A percentile compares a stretch with the other conserved stretches of the same genome.
Evolutionary conservation across 2,329 filamentous ascomycete species (phyloP).

Genomic region (Trichoderma harzianum): DNA sequence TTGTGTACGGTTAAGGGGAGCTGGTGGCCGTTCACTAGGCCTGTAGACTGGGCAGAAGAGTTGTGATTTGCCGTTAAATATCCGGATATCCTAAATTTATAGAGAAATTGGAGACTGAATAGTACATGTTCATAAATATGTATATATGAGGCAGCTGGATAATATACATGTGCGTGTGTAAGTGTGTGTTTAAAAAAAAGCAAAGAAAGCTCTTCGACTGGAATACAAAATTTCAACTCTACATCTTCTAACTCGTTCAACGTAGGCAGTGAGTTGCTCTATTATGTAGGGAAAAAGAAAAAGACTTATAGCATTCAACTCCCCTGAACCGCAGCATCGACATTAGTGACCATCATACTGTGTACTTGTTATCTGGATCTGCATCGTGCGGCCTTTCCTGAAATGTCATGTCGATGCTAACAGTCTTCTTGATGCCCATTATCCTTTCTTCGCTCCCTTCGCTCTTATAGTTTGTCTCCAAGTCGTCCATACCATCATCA

Average conservation of each 20-base stretch:
- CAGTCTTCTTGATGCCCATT: slow-evolving; percentile 7
- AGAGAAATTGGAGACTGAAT: neutral
- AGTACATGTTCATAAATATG: neutral
- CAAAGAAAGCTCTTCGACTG: neutral
- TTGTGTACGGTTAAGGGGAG: neutral
- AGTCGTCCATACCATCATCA: neutral
- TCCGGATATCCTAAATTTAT: neutral
- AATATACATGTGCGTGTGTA: too few relatives aligned
- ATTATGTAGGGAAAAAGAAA: neutral
- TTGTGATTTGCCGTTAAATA: neutral
- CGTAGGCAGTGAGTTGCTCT: neutral
- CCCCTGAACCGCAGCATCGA: neutral
- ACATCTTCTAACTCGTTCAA: neutral
- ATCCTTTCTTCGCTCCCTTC: slow-evolving; percentile 9
- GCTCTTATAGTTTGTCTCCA: neutral
- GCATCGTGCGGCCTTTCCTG: neutral
- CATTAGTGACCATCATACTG: neutral
- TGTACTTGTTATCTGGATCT: neutral
- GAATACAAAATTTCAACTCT: neutral
- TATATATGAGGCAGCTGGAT: too few relatives aligned
- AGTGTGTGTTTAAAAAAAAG: too few relatives aligned
- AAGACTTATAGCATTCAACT: neutral
- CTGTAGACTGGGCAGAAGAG: neutral
- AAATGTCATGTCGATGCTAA: slow-evolving; percentile 11
- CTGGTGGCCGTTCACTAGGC: neutral